phyloP scores from a whole-genome alignment of 192 early-diverging fungal genomes.

The Backusella tarrabulga region DNA sequence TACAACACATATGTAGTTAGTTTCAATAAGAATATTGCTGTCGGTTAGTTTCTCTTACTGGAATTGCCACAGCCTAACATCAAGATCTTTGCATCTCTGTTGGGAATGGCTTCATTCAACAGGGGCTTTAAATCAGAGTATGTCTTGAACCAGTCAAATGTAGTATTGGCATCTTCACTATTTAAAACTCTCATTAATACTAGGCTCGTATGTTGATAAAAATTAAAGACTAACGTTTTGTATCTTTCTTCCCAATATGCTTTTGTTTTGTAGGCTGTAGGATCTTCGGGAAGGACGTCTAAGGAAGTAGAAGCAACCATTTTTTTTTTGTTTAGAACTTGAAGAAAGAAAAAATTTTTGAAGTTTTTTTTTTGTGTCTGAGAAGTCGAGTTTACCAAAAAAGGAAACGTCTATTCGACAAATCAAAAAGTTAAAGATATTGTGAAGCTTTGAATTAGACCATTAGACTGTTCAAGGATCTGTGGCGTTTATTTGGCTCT shows the following conservation, averaged over 20 bases:
- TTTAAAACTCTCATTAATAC: background rate
- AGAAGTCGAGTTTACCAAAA: background rate
- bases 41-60: constrained; percentile 32
- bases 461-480: too few species aligned
- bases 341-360: background rate
- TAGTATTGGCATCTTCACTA: constrained; percentile 45
- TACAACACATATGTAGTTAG: background rate
- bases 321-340: background rate
- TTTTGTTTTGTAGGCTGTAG: constrained; percentile 68
- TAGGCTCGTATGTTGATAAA: background rate
- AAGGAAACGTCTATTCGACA: background rate
- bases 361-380: background rate
- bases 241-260: constrained; percentile 81
- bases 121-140: constrained; percentile 69
- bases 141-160: constrained; percentile 92
- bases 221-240: constrained; percentile 37
- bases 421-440: too few species aligned
- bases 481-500: too few species aligned
- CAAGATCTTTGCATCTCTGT: constrained; percentile 61
- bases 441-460: too few species aligned
- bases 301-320: constrained; percentile 40
- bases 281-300: constrained; percentile 56
- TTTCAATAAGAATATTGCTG: background rate
- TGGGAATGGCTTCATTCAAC: constrained; percentile 49
- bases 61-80: constrained; percentile 91